phyloP scores from a whole-genome alignment of 768 basidiomycete species.

The Tulasnella sp. region DNA sequence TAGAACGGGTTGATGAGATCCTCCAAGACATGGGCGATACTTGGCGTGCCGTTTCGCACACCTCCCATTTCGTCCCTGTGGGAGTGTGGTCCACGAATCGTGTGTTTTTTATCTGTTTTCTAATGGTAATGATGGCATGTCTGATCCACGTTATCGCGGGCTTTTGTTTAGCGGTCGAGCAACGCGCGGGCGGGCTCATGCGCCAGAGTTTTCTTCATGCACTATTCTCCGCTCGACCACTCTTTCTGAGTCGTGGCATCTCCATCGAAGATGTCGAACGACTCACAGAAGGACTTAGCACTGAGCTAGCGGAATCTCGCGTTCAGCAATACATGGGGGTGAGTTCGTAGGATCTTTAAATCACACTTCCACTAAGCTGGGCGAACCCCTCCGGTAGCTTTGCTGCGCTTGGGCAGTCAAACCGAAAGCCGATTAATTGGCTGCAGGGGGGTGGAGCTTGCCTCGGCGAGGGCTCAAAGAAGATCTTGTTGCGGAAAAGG shows the following conservation, averaged over 20 bases:
- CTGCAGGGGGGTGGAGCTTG: not conserved
- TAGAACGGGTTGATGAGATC: not conserved
- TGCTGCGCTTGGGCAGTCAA: not conserved
- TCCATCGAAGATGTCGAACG: not conserved
- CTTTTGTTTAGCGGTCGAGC: not conserved
- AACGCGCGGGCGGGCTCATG: not conserved
- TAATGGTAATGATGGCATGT: not conserved
- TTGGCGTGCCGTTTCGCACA: not conserved
- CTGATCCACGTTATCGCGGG: not conserved
- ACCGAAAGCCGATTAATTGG: not conserved
- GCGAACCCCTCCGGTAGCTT: not conserved
- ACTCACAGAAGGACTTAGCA: not conserved
- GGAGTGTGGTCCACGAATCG: not conserved
- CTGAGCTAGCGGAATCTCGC: not conserved
- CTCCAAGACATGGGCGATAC: not conserved
- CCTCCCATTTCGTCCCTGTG: not conserved
- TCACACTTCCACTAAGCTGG: not conserved
- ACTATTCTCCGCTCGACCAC: not conserved
- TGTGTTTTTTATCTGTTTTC: not conserved
- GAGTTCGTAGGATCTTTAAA: not conserved
- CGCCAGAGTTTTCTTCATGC: not conserved
- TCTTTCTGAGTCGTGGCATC: not conserved
- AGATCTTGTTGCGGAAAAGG: not conserved
- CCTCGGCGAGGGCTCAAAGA: not conserved
- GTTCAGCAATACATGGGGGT: not conserved